Base-by-base conservation (phyloP, 2,329 filamentous ascomycete species). In the Alternaria brassicae region DNA sequence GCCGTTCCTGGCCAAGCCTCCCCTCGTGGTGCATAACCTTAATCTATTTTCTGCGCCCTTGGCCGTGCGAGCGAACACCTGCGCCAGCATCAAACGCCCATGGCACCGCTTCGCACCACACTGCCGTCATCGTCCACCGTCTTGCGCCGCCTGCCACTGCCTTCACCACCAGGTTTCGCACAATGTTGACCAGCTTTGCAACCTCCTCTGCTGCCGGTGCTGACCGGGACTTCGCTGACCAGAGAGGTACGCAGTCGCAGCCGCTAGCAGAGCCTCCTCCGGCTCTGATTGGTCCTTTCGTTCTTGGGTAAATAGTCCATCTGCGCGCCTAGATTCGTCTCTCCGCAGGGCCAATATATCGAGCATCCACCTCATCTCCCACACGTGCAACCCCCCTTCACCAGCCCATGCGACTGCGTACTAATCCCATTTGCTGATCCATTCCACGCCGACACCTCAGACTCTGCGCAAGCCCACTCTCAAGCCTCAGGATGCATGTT, bases 1-100 rank as follows among this genome's bases (percentile, higher is more conserved):
- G n/a, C 58, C 39, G 58, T 56, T 63, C 61, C 51, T 61, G 55
- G 63, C 30, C 30, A 53, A 45, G 61, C 58, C 57, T 54, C 59
- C 47, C 37, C 30, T 36, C 34, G 61, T 49, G 32, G 45, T 54
- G 49, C 57, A 39, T 17, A 63, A 58, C 50, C 27, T 56, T 60
- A 63, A 63, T 67, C 62, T 67, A 67, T 67, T 67, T 67, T 61
- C 63, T 63, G 53, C 60, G 47, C 51, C 37, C 56, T 52, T 27
- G 47, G 53, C 56, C 39, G 45, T 56, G 52, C 40, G 40, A 52
- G 34, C 52, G 55, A 54, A 56, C 45, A 27, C 56, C 47, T 47
- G 57, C 48, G 60, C 32, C 8, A 25, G 52, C 45, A 21, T 36
- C 48, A 50, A 17, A 36, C 21, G 21, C 47, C 34, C 32, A 37